Evolutionary conservation across 192 early-diverging fungal species (phyloP).

Genomic region (Dispira parvispora): DNA sequence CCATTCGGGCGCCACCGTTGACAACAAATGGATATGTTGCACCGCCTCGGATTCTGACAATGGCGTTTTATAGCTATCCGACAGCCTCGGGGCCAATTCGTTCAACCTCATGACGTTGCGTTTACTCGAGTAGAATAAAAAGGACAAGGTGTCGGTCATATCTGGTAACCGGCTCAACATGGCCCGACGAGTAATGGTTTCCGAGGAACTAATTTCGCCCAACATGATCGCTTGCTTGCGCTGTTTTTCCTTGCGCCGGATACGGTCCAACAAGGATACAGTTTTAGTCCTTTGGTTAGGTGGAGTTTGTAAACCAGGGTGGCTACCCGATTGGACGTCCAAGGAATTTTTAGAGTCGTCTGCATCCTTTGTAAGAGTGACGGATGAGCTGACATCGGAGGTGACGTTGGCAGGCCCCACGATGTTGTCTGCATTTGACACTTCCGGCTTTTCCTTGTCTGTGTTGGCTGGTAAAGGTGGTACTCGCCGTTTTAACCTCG

Average conservation of each 20-base stretch:
- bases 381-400: too few species aligned
- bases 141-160: conserved; percentile 22
- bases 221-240: conserved; percentile 12
- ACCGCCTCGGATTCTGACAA: conserved; percentile 8
- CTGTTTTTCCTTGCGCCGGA: conserved; percentile 26
- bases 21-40: not conserved
- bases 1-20: conserved; percentile 7
- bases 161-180: conserved; percentile 24
- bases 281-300: not conserved
- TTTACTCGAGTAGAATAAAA: conserved; percentile 25
- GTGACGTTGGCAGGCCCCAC: too few species aligned
- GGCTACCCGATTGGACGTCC: too few species aligned
- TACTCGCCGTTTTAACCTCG: not conserved
- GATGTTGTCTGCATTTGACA: too few species aligned
- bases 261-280: conserved; percentile 22
- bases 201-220: not conserved
- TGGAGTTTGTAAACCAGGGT: too few species aligned
- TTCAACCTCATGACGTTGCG: conserved; percentile 18
- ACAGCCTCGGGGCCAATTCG: conserved; percentile 22
- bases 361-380: too few species aligned
- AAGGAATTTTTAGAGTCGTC: too few species aligned
- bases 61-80: conserved; percentile 12
- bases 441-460: too few species aligned
- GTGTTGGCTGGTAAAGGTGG: too few species aligned
- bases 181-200: conserved; percentile 15